These are phyloP conservation scores for Nannochloropsis granulata DNA, from an alignment of 108 stramenopile genomes.

Conservation along the genomic window DNA sequence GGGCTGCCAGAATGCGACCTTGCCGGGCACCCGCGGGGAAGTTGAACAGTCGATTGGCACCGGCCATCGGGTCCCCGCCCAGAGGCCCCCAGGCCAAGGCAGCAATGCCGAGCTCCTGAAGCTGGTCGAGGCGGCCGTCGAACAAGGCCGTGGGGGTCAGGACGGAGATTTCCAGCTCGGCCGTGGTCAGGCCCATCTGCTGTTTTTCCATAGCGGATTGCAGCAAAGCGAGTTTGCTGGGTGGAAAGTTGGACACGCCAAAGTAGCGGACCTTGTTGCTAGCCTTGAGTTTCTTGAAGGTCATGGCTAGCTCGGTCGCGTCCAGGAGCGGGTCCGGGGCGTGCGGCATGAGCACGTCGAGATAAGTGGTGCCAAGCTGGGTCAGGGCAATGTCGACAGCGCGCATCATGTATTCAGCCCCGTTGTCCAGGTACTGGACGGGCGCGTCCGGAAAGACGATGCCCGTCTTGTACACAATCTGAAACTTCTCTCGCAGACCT, in stretches of 20 bases:
- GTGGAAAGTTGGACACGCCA: not conserved
- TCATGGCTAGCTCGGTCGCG: not conserved
- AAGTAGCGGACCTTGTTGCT: not conserved
- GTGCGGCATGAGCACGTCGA: not conserved
- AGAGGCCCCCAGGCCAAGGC: not conserved
- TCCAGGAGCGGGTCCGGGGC: not conserved
- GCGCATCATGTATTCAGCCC: not conserved
- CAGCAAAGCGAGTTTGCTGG: not conserved
- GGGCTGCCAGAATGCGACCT: not conserved
- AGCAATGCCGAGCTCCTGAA: not conserved
- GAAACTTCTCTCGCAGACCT: not conserved
- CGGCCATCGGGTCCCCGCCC: not conserved
- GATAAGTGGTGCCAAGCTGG: not conserved
- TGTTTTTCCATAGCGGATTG: not conserved
- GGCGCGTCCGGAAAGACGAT: not conserved
- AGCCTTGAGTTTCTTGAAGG: not conserved
- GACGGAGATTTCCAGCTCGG: not conserved
- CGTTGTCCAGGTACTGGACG: not conserved
- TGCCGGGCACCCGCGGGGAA: not conserved
- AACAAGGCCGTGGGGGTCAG: not conserved
- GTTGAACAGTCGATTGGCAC: not conserved
- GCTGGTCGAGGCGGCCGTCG: not conserved
- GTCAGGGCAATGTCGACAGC: not conserved
- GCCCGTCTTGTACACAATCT: not conserved
- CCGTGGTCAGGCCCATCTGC: not conserved